A percentile compares a stretch with the other conserved stretches of the same genome.
These are phyloP conservation scores for Candida oleophila DNA, from an alignment of 805 yeast genomes.

Conservation along the genomic window DNA sequence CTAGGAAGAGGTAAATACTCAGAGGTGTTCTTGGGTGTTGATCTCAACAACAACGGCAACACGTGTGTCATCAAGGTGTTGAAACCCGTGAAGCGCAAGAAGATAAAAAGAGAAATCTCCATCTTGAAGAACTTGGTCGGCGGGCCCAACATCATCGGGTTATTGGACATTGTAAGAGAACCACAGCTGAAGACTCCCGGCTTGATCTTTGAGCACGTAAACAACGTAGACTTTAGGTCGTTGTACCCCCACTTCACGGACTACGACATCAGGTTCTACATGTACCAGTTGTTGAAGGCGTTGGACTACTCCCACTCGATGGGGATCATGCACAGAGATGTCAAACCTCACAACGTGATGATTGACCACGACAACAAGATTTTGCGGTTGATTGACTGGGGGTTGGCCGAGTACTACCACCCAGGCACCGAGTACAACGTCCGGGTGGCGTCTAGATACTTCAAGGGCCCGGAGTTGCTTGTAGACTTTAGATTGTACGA, in stretches of 20 bases:
- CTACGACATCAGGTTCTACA: conserved; percentile 76
- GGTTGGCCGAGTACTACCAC: conserved; percentile 91
- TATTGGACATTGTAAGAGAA: conserved; percentile 81
- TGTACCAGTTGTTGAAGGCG: conserved; percentile 77
- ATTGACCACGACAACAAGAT: conserved; percentile 75
- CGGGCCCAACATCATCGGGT: conserved; percentile 76
- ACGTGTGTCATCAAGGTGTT: conserved; percentile 82
- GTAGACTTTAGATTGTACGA: conserved; percentile 87
- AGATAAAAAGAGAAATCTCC: conserved; percentile 85
- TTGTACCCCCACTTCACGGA: conserved; percentile 78
- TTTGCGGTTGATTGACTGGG: conserved; percentile 90
- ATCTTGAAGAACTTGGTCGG: conserved; percentile 81
- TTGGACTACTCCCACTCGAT: conserved; percentile 87
- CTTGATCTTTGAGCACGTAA: conserved; percentile 78
- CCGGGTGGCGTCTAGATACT: conserved; percentile 89
- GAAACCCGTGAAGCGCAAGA: conserved; percentile 91
- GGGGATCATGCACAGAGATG: conserved; percentile 96
- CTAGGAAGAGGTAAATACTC: conserved; percentile 93
- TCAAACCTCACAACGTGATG: conserved; percentile 95
- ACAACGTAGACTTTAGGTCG: conserved; percentile 78
- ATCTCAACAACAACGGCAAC: conserved; percentile 56
- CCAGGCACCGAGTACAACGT: conserved; percentile 88
- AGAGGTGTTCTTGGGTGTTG: conserved; percentile 89
- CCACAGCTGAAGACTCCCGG: conserved; percentile 82
- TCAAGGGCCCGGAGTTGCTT: conserved; percentile 89